Percentiles rank a stretch among this genome's conserved stretches.
phyloP scores from a whole-genome alignment of 2,329 filamentous ascomycete species.

The Claviceps sp. region DNA sequence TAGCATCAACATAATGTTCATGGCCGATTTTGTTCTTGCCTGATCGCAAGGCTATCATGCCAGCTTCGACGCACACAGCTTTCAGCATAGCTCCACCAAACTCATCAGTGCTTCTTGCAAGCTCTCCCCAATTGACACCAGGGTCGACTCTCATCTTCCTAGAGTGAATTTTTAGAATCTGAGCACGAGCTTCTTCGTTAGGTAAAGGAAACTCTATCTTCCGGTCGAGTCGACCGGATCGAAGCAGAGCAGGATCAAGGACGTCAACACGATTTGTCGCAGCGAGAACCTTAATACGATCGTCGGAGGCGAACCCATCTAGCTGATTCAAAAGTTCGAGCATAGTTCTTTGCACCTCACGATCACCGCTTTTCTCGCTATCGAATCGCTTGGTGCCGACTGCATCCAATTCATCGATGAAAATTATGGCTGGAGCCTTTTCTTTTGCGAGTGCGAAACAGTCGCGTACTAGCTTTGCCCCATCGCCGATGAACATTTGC shows the following conservation, averaged over 20 bases:
- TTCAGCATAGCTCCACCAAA: constrained; percentile 97
- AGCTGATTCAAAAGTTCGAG: constrained; percentile 96
- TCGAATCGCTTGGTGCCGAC: constrained; percentile 99
- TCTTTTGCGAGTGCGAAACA: constrained; percentile 97
- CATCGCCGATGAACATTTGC: constrained; percentile 99
- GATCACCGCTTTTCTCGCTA: constrained; percentile 92
- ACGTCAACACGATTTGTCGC: constrained; percentile 93
- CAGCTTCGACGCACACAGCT: constrained; percentile 95
- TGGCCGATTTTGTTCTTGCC: constrained; percentile 95
- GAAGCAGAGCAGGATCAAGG: constrained; percentile 78
- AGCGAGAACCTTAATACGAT: constrained; percentile 90
- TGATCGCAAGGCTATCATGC: constrained; percentile 93
- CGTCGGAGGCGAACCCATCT: constrained; percentile 92
- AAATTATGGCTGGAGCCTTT: constrained; percentile 97
- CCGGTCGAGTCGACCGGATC: constrained; percentile 82
- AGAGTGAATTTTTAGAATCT: constrained; percentile 95
- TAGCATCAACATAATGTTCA: constrained; percentile 97
- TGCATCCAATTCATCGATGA: constrained; percentile 96
- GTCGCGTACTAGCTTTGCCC: constrained; percentile 92
- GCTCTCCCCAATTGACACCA: constrained; percentile 86
- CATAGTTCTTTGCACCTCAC: constrained; percentile 98
- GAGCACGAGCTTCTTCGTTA: constrained; percentile 92
- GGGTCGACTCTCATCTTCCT: constrained; percentile 96
- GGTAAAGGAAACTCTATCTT: constrained; percentile 98
- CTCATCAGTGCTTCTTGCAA: constrained; percentile 94